A percentile compares a stretch with the other conserved stretches of the same genome.
Conservation (phyloP, 495 filamentous ascomycete genomes). For the Emericellopsis terricola region DNA sequence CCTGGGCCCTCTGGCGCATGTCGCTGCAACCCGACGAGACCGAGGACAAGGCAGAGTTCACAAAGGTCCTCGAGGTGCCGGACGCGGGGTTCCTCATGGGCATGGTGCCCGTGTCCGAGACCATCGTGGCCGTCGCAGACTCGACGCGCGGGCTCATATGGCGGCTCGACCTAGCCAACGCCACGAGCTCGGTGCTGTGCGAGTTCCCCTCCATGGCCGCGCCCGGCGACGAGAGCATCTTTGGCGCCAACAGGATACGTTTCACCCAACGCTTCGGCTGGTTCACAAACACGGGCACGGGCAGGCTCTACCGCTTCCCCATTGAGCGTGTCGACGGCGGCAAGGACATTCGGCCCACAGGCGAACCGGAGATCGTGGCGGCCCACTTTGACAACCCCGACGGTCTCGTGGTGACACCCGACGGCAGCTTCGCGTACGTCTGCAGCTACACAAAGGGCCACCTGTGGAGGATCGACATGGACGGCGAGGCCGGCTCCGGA, state of each 20-base stretch:
- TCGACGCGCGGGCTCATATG: background rate
- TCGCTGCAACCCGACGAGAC: background rate
- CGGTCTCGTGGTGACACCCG: background rate
- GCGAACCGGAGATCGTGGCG: background rate
- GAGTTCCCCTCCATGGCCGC: background rate
- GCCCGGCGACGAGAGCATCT: background rate
- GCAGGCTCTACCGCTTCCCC: background rate
- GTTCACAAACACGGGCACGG: background rate
- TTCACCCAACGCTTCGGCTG: background rate
- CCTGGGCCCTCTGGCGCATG: background rate
- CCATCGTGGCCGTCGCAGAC: background rate
- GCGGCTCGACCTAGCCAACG: background rate
- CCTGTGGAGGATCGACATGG: background rate
- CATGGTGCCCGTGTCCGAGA: background rate
- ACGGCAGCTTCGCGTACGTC: background rate
- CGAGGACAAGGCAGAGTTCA: background rate
- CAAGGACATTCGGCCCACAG: background rate
- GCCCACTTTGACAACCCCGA: background rate
- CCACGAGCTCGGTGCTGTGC: background rate
- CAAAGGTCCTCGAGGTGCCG: background rate
- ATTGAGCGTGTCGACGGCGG: background rate
- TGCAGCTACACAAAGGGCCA: background rate
- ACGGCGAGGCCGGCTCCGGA: background rate
- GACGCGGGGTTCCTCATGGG: background rate
- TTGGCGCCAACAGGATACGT: background rate